Base-by-base conservation (phyloP, 345 rosid species). In the Salix arbutifolia region DNA sequence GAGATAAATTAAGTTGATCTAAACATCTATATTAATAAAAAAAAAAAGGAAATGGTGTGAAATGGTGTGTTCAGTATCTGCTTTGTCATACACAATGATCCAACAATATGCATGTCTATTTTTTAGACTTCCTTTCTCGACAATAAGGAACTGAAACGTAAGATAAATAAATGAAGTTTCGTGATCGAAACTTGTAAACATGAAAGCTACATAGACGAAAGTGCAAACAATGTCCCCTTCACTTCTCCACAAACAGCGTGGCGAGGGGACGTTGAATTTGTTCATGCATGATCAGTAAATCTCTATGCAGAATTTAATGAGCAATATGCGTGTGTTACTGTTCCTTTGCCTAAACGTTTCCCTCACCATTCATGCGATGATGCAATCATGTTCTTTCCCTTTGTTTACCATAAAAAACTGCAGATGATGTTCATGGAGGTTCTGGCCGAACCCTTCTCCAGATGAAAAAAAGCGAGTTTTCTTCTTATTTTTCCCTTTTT, bases 391-490 rank as follows among this genome's bases (percentile, higher is more conserved):
- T 56, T 56, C 28, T n/a, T 21, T n/a, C 62, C 62, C 62, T 9
- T 10, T n/a, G 10, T 8, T 56, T 56, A 23, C 25, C 10, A 56
- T 56, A n/a, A 25, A n/a, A 56, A 66, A 25, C 64, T 72, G 84
- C 87, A 93, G 97, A 87, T 85, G 82, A 84, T 69, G 64, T 82
- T 26, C 83, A 81, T 65, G 84, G 76, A 80, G 44, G 74, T 37
- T 61, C 83, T 26, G 85, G 88, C 77, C 92, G 96, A 75, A 69
- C 79, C 83, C 97, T 93, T 73, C 96, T 93, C 70, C 97, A 93
- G 82, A 84, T 88, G 72, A 86, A 80, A 79, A 77, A 72, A 74
- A 8, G 94, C 91, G 80, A 67, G 87, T 67, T 53, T 42, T 69
- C 46, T 72, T 70, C 10, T n/a, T 23, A 26, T 69, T 31, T 7